Evolutionary conservation across 495 filamentous ascomycete species (phyloP).

Genomic region (Aspergillus leporis): DNA sequence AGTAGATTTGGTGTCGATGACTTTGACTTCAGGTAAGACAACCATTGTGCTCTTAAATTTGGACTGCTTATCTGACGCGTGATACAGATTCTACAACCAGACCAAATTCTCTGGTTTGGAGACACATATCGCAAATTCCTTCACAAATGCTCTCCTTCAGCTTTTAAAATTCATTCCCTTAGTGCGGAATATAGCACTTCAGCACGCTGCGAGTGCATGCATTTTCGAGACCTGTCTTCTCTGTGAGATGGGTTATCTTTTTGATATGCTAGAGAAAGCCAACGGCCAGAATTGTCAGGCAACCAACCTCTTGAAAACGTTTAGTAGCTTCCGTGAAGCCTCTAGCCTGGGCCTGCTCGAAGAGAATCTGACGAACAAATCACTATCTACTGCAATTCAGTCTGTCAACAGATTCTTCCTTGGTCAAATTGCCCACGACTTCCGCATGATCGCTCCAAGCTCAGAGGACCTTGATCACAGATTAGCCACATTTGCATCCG

Average conservation of each 20-base stretch:
- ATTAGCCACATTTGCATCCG: slow-evolving; percentile 54
- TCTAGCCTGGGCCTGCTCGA: slow-evolving; percentile 74
- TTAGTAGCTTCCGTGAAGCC: slow-evolving; percentile 75
- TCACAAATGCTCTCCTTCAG: slow-evolving; percentile 91
- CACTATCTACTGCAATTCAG: slow-evolving; percentile 74
- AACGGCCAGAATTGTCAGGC: slow-evolving; percentile 91
- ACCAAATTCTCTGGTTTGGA: slow-evolving; percentile 88
- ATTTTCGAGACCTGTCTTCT: slow-evolving; percentile 78
- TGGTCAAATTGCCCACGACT: slow-evolving; percentile 70
- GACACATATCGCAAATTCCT: slow-evolving; percentile 94
- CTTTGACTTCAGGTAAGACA: slow-evolving; percentile 84
- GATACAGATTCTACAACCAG: slow-evolving; percentile 81
- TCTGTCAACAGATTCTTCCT: slow-evolving; percentile 75
- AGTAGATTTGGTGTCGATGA: slow-evolving; percentile 97
- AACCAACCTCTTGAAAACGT: slow-evolving; percentile 91
- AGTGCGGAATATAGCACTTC: slow-evolving; percentile 85
- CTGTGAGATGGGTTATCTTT: slow-evolving; percentile 92
- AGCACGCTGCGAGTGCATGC: slow-evolving; percentile 83
- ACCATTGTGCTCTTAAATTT: slow-evolving; percentile 19
- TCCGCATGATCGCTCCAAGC: slow-evolving; percentile 58
- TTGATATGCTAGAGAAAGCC: slow-evolving; percentile 98
- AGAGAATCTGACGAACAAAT: slow-evolving; percentile 69
- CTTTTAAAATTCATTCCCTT: slow-evolving; percentile 87
- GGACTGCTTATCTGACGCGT: slow-evolving; percentile 12
- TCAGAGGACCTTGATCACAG: slow-evolving; percentile 59